Evolutionary conservation across 495 filamentous ascomycete genomes (phyloP), one percentile per base, ranked within the genome.

Genomic region (Neurospora sp.): DNA sequence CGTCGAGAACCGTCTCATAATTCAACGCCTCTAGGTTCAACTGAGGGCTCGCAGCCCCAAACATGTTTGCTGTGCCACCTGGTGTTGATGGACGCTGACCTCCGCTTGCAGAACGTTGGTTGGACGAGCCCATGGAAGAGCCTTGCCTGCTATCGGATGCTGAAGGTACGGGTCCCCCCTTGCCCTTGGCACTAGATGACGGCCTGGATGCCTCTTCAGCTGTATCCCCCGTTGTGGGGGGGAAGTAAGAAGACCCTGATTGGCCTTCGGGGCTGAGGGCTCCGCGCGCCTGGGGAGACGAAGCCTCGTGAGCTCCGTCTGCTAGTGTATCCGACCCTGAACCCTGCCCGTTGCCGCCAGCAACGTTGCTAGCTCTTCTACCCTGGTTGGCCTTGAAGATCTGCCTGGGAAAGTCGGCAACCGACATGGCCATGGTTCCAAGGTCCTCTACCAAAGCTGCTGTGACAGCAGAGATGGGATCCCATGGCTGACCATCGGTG

Each of bases 351-450:
- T 35, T 61, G 2, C 27, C 27, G 3, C 27, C 14, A 1, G 53
- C 7, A 65, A 9, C 3, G 6, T 37, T 65, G 14, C 53, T 65
- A 8, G 53, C 27, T 22, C 27, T 65, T 37, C 14, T 65, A 1
- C 0, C 7, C 27, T 65, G 27, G 1, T 35, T 65, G 12, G 53
- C 87, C 39, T 75, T 75, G 73, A 93, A 89, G 20, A 97, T 87
- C 18, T 91, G 91, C 16, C 87, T 83, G 0, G 95, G 94, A 31
- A 98, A 88, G 74, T 96, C 93, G 5, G 91, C 92, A 39, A 94
- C 83, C 1, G 93, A 94, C 86, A 95, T 92, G 77, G 91, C 86
- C 69, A 98, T 87, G 72, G 85, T 90, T 18, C 89, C 85, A 42
- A 93, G 83, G 9, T 93, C 92, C 6, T 93, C 93, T 16, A 95